Evolutionary conservation across 1,284 basidiomycete species (phyloP), one percentile per base, ranked within the genome.

Genomic region (Leccinum fallax): DNA sequence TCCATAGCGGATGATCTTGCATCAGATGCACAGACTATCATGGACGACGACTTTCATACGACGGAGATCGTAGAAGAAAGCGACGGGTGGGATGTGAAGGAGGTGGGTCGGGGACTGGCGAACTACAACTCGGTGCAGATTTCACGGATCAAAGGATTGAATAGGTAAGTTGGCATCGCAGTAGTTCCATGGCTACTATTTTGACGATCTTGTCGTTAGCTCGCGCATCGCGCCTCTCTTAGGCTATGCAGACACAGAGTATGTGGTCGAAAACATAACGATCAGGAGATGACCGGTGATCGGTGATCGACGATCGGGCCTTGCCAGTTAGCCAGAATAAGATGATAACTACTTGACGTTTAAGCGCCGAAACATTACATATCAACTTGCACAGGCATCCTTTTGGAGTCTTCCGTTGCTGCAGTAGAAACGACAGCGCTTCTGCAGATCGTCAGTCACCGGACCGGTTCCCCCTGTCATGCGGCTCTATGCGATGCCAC

Each of bases 81-180:
- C 3, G 87, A 88, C 46, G 84, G 81, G 19, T 89, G 87, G 80
- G 92, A 97, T 67, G 80, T 94, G 30, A 80, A 93, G 51, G 96
- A 98, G 74, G 93, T 99, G 30, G 97, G 96, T 0, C 85, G 96
- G 51, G 97, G 97, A 0, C 79, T 98, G 52, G 94, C 94, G 10
- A 98, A 97, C 77, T 99, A 98, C 74, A 98, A 97, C 72, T 97
- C 92, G 51, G 89, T 88, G 51, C 96, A 98, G 76, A 95, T 98
- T 65, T 83, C 86, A 60, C 85, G 89, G 63, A 90, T 98, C 63
- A 96, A 94, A 74, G 96, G 97, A 2, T 74, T 93, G 69, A 93
- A 95, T 75, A 97, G 94, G 94, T 94, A 68, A 53, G 84, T 77
- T 11, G 0, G 13, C 5, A 1, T 32, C 21, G 0, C 2, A 6